Percentiles rank a stretch among this genome's conserved stretches.
Evolutionary conservation across 2,329 filamentous ascomycete genomes (phyloP).

Genomic region (Pezicula carpinea): DNA sequence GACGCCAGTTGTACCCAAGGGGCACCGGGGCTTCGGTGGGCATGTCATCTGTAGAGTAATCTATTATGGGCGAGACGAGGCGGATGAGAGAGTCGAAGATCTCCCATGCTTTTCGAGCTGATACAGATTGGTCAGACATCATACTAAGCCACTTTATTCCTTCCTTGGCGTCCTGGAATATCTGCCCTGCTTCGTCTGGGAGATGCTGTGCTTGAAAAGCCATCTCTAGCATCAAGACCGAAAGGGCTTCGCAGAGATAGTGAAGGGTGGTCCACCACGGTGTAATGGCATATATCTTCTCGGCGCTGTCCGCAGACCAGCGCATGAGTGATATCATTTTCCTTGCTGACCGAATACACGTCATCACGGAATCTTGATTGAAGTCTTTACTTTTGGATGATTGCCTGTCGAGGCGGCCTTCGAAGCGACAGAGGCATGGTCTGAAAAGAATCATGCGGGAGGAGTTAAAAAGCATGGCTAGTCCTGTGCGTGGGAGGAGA

Average conservation of each 20-base stretch:
- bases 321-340: constrained; percentile 16
- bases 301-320: constrained; percentile 5
- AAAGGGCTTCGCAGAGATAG: constrained; percentile 22
- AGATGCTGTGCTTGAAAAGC: constrained; percentile 20
- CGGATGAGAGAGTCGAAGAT: constrained; percentile 21
- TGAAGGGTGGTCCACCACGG: constrained; percentile 23
- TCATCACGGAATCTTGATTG: constrained; percentile 14
- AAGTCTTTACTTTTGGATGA: constrained; percentile 13
- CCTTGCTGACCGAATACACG: constrained; percentile 17
- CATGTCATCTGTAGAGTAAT: constrained; percentile 13
- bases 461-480: constrained; percentile 18
- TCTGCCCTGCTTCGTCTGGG: constrained; percentile 13
- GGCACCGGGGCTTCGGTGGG: constrained; percentile 17
- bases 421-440: constrained; percentile 22
- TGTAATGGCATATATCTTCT: constrained; percentile 14
- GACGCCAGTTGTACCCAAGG: constrained; percentile 12
- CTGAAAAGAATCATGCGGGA: constrained; percentile 24
- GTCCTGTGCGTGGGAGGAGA: constrained; percentile 11
- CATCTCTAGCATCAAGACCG: constrained; percentile 22
- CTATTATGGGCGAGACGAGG: constrained; percentile 14
- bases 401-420: constrained; percentile 13
- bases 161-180: constrained; percentile 20
- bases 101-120: constrained; percentile 24
- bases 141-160: constrained; percentile 18
- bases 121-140: constrained; percentile 16